Conservation (phyloP, 1,284 basidiomycete genomes). For the Salmacisia buchloeana region DNA sequence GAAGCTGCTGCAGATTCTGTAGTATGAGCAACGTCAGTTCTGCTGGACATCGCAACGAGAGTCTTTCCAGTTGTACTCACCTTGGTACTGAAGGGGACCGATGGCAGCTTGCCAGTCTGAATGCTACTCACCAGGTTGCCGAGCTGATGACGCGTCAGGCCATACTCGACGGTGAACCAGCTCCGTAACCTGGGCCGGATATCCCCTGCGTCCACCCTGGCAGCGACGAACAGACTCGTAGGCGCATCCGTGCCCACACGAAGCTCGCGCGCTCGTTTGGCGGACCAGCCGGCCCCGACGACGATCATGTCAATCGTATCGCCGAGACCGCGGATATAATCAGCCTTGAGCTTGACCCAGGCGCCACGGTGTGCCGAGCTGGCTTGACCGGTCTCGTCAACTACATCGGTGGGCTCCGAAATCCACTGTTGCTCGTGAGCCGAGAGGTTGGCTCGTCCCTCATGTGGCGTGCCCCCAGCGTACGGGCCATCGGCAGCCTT, state of each 20-base stretch:
- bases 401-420: not conserved
- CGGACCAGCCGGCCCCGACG: not conserved
- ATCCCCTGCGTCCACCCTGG: not conserved
- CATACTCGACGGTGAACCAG: not conserved
- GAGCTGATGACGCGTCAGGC: no score
- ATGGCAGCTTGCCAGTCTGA: no score
- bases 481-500: constrained; percentile 1
- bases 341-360: constrained; percentile 2
- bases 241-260: not conserved
- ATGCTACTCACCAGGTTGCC: no score
- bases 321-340: constrained; percentile 3
- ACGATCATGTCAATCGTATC: not conserved
- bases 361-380: not conserved
- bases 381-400: not conserved
- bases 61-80: not conserved
- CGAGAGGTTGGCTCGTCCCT: not conserved
- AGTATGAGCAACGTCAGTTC: not conserved
- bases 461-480: not conserved
- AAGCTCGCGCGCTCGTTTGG: not conserved
- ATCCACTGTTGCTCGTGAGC: not conserved
- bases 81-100: not conserved
- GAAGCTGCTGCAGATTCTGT: not conserved
- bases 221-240: not conserved
- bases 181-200: not conserved
- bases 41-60: not conserved